Evolutionary conservation across 106 monocot species (phyloP), one percentile per base, ranked within the genome.

Genomic region (Narthecium ossifragum): DNA sequence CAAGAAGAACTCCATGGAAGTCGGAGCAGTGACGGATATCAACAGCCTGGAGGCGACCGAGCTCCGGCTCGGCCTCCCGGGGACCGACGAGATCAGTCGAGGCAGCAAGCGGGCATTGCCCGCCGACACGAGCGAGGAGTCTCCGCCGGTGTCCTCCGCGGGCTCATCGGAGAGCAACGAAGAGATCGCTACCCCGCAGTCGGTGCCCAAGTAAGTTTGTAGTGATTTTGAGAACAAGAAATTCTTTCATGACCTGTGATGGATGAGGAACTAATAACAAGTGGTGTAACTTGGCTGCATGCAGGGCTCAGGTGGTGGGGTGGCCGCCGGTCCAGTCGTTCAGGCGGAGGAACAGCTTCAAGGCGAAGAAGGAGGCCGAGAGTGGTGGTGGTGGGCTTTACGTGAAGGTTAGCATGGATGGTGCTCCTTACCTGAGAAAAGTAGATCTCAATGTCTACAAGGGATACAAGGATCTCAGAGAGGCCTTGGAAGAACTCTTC

Each of bases 361-460:
- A 75, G 11, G 37, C 51, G 20, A 73, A n/a, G 75, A 80, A 57
- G 73, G 76, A 61, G 61, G 57, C 53, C 0, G 58, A 66, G n/a
- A 1, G n/a, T 14, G 12, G 18, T 34, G 43, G 57, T 3, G 47
- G 54, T 33, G 84, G 84, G 20, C 57, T 62, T 18, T 76, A 78
- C 8, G 85, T 93, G 70, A 93, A 93, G 53, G 92, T 88, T 12
- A 82, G 92, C 74, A 88, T 93, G 88, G 93, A 93, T 38, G 93
- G 93, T n/a, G 88, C 88, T 45, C 93, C 93, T 6, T 93, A 93
- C 67, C 55, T 88, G 71, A 75, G 93, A 34, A 93, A 93, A 40
- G 79, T 88, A 28, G 93, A 93, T 64, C 88, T 93, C 5, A 77
- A 58, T 36, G 27, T 69, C 32, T 88, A 79, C 60, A 57, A 72